A percentile compares a stretch with the other conserved stretches of the same genome.
Conservation (phyloP, 1,284 basidiomycete genomes). For the Phellopilus nigrolimitatus region DNA sequence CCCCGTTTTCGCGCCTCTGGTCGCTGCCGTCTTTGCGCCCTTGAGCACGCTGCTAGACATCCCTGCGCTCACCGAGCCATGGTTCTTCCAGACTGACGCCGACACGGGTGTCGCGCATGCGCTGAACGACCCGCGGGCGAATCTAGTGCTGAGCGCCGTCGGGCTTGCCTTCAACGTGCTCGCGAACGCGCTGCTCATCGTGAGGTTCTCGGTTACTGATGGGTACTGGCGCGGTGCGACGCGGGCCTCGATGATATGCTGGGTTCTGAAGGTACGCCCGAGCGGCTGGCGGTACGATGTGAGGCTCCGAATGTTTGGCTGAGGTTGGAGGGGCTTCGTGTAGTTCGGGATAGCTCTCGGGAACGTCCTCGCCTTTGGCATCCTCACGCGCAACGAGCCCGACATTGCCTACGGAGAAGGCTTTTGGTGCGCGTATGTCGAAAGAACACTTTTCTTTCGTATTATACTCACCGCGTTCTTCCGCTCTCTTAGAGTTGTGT, state of each 20-base stretch:
- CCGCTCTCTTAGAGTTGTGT: conserved; percentile 28
- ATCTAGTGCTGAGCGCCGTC: conserved; percentile 33
- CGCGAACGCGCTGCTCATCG: conserved; percentile 36
- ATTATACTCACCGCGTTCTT: not conserved
- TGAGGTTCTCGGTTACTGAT: conserved; percentile 34
- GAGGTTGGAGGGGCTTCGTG: not conserved
- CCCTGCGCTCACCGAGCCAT: conserved; percentile 31
- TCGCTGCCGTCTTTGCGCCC: conserved; percentile 36
- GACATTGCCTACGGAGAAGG: conserved; percentile 33
- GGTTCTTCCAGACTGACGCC: conserved; percentile 28
- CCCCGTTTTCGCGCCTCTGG: conserved; percentile 28
- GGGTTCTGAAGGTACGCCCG: conserved; percentile 34
- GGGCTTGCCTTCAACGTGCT: conserved; percentile 36
- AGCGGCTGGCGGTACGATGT: no score
- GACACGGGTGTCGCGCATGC: conserved; percentile 22
- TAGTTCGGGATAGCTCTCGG: conserved; percentile 30
- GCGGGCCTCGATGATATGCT: conserved; percentile 32
- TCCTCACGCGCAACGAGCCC: conserved; percentile 26
- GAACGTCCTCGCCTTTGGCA: conserved; percentile 35
- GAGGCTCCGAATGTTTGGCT: not conserved
- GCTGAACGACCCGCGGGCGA: conserved; percentile 30
- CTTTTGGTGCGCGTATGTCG: conserved; percentile 37
- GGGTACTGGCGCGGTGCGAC: conserved; percentile 30
- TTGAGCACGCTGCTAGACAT: conserved; percentile 37
- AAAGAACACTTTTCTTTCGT: not conserved